A percentile compares a stretch with the other conserved stretches of the same genome.
Evolutionary conservation across 345 rosid genomes (phyloP).

Genomic region (Cardiospermum halicacabum): DNA sequence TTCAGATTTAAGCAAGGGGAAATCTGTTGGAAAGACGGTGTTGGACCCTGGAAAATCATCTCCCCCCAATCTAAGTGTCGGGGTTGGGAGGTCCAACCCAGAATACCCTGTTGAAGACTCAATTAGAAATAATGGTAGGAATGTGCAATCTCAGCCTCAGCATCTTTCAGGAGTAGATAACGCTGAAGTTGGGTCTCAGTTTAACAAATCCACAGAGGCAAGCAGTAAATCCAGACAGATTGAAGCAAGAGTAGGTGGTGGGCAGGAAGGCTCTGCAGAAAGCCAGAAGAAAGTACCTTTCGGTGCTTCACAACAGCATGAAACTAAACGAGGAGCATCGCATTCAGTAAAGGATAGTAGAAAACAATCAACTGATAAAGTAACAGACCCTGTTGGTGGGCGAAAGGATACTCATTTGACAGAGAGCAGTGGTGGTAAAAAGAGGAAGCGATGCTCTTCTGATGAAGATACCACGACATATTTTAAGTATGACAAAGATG

Average conservation of each 20-base stretch:
- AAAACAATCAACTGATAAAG: constrained; percentile 30
- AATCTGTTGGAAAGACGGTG: constrained; percentile 44
- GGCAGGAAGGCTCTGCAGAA: constrained; percentile 65
- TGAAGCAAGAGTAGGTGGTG: constrained; percentile 42
- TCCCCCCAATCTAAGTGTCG: constrained; percentile 35
- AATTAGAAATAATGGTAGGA: constrained; percentile 35
- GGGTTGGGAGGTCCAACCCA: constrained; percentile 42
- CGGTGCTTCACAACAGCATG: constrained; percentile 37
- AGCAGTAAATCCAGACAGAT: constrained; percentile 48
- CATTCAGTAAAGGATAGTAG: constrained; percentile 46
- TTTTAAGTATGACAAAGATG: constrained; percentile 76
- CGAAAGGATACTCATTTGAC: constrained; percentile 37
- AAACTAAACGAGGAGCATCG: constrained; percentile 50
- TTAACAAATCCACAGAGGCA: constrained; percentile 38
- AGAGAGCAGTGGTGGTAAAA: constrained; percentile 39
- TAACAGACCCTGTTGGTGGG: constrained; percentile 33
- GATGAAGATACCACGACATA: constrained; percentile 62
- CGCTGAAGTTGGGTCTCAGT: constrained; percentile 41
- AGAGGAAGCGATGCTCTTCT: constrained; percentile 45
- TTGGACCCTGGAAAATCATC: constrained; percentile 50
- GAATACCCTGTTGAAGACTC: constrained; percentile 50
- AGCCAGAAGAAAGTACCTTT: constrained; percentile 44
- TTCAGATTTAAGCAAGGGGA: constrained; percentile 49
- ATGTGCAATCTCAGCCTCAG: constrained; percentile 46
- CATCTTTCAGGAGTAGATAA: constrained; percentile 35